phyloP scores from a whole-genome alignment of 2,329 filamentous ascomycete genomes.

The Endocalyx cinctus region DNA sequence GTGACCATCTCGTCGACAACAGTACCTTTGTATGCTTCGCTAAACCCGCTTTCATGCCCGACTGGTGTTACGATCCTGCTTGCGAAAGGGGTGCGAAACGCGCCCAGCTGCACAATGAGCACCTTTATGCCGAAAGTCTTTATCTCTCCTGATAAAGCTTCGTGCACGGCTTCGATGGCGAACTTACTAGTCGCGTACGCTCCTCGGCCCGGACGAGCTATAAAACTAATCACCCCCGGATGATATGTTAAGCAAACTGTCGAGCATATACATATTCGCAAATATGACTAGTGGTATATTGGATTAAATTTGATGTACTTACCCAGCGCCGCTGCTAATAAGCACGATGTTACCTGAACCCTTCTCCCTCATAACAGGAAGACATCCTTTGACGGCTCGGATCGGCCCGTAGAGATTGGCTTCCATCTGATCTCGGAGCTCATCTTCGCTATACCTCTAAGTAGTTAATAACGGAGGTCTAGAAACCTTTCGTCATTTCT shows the following conservation, averaged over 20 bases:
- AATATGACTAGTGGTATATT: neutral
- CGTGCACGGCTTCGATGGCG: constrained; percentile 14
- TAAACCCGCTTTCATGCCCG: constrained; percentile 7
- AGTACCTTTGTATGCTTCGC: constrained; percentile 13
- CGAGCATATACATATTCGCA: too few species aligned
- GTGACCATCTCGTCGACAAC: constrained; percentile 11
- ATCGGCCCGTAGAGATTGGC: constrained; percentile 51
- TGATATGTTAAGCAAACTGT: too few species aligned
- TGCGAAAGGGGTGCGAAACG: constrained; percentile 12
- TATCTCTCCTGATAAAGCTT: constrained; percentile 9
- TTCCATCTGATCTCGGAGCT: constrained; percentile 31
- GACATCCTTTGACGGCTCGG: constrained; percentile 39
- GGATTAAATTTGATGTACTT: constrained; percentile 3
- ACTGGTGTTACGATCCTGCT: constrained; percentile 4
- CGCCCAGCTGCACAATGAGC: constrained; percentile 13
- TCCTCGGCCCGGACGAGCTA: constrained; percentile 9
- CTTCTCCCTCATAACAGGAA: constrained; percentile 10
- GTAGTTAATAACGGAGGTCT: too few species aligned
- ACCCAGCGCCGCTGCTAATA: constrained; percentile 14
- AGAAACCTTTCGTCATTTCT: constrained; percentile 6
- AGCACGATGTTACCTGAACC: constrained; percentile 10
- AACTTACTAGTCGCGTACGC: constrained; percentile 15
- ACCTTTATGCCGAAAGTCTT: constrained; percentile 11
- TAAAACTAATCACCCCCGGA: constrained; percentile 8
- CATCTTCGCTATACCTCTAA: constrained; percentile 5